Evolutionary conservation across 305 asterid species (phyloP), one percentile per base, ranked within the genome.

Genomic region (Solanum chacoense): DNA sequence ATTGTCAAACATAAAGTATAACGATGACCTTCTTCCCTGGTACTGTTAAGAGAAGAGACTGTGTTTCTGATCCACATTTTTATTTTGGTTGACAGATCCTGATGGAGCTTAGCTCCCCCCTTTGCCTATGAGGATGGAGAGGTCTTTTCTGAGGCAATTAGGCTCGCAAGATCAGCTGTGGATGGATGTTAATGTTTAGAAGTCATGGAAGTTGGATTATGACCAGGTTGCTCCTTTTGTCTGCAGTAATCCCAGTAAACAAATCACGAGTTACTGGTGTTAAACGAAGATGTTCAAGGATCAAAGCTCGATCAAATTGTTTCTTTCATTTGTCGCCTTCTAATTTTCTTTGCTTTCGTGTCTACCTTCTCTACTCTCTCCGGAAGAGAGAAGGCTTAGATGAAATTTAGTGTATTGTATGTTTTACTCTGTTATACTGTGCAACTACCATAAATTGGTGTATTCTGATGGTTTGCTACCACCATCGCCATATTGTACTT

Each of bases 91-190:
- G 38, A 55, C 75, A 84, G 75, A 32, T 84, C 50, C 37, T 84
- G 75, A 84, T 22, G 87, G 87, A 84, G 87, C 87, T 32, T 59
- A 63, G 87, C 87, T 84, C 75, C 75, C 86, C 71, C 29, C 34
- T 84, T 84, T 84, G 87, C 87, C 75, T 32, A 84, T 84, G 87
- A 84, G 75, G 87, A 55, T 84, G 75, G 87, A 32, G 16, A 55
- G 45, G 75, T 84, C 87, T 84, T 59, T 50, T 84, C 74, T 55
- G 87, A 84, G 87, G 87, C 87, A 84, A 84, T 2, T 84, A 32
- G 11, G 22, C 75, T 84, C 0, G 50, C 73, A 84, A 32, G 73
- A 84, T 84, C 74, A 84, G 87, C 45, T 13, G n/a, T 3, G n/a
- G 31, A 11, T 83, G 87, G 87, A 50, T 55, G 32, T 22, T 32